phyloP scores from a whole-genome alignment of 2,329 filamentous ascomycete species.

The Hawksworthiomyces lignivorus region DNA sequence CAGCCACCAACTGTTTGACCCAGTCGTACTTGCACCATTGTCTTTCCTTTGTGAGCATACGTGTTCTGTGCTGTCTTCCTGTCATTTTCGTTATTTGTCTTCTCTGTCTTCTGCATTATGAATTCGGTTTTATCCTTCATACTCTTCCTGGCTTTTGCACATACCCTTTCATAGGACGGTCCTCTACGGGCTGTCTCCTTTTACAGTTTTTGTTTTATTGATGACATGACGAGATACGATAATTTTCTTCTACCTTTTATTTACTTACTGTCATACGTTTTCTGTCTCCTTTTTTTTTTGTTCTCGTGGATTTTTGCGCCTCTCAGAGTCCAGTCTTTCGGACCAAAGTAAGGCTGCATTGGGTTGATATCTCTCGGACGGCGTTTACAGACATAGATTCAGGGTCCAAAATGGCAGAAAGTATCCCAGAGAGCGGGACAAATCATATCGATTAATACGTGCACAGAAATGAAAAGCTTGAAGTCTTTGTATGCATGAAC shows the following conservation, averaged over 20 bases:
- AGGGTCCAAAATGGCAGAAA: not conserved
- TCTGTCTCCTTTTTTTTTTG: not conserved
- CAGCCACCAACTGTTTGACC: no score
- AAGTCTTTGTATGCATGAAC: no score
- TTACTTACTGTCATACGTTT: constrained; percentile 1
- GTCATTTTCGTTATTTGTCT: constrained; percentile 1
- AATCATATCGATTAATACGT: no score
- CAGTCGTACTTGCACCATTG: no score
- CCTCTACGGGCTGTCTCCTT: constrained; percentile 1
- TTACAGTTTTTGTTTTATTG: constrained; percentile 1
- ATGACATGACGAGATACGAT: constrained; percentile 15
- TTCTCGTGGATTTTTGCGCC: not conserved
- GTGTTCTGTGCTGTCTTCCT: not conserved
- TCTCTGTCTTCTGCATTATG: not conserved
- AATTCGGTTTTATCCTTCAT: not conserved
- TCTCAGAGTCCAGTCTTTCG: not conserved
- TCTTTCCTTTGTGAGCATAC: not conserved
- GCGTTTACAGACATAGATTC: not conserved
- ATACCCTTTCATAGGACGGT: not conserved
- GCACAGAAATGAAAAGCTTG: no score
- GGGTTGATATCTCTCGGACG: not conserved
- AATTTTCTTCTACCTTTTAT: constrained; percentile 8
- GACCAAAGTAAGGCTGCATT: not conserved
- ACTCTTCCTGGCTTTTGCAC: not conserved
- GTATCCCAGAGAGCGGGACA: no score